Conservation (phyloP, 352 stramenopile genomes). For the Blastocystis sp. region DNA sequence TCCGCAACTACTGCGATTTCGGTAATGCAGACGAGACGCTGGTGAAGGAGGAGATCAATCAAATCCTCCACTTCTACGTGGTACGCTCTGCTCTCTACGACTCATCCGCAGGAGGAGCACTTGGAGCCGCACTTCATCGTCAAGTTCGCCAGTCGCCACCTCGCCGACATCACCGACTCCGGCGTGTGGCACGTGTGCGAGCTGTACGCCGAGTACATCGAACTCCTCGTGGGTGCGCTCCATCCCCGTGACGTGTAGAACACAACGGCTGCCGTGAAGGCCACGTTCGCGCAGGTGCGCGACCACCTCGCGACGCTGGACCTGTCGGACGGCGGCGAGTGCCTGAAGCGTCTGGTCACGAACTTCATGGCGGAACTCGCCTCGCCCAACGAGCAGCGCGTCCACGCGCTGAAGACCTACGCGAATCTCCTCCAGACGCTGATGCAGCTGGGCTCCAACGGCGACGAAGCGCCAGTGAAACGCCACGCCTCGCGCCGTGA, state of each 20-base stretch:
- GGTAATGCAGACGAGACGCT: background rate
- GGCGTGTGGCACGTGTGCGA: constrained; percentile 46
- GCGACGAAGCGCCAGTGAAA: background rate
- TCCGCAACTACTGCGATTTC: background rate
- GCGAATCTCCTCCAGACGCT: background rate
- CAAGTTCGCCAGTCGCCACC: constrained; percentile 32
- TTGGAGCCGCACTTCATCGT: constrained; percentile 56
- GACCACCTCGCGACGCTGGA: constrained; percentile 22
- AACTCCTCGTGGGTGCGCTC: constrained; percentile 9
- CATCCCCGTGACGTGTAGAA: background rate
- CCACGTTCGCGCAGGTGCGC: background rate
- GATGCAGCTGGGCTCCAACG: background rate
- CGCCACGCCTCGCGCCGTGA: constrained; percentile 2
- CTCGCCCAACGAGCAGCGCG: background rate
- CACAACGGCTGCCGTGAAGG: background rate
- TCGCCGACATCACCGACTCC: background rate
- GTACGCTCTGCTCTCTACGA: background rate
- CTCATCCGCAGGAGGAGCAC: constrained; percentile 11
- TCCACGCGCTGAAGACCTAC: constrained; percentile 8
- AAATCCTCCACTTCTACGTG: constrained; percentile 20
- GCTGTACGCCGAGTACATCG: constrained; percentile 24
- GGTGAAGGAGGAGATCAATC: constrained; percentile 40
- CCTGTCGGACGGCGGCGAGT: constrained; percentile 20
- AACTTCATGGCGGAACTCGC: background rate
- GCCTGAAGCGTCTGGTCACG: background rate